Base-by-base conservation (phyloP, 2,329 filamentous ascomycete genomes). In the Elsinoe batatas region DNA sequence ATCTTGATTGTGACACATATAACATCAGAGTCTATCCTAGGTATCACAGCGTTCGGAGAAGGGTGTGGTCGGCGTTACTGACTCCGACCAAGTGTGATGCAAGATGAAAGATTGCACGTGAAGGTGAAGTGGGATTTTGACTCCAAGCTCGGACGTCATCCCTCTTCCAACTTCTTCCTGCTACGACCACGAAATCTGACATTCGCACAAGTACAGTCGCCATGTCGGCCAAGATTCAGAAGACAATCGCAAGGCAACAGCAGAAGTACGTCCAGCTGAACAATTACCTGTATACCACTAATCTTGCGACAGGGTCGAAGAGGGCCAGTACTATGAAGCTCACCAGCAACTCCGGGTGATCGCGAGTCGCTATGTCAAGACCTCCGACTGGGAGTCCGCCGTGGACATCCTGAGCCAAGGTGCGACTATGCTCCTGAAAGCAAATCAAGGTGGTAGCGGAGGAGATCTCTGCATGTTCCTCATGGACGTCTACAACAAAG, bases 311-410 rank as follows among this genome's bases (percentile, higher is more conserved):
- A 57, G 89, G 72, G 95, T 95, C 71, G 78, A 82, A 62, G 89
- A 94, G 71, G 91, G 91, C 66, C 85, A 93, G 69, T 96, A 83
- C 79, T 98, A 98, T 76, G 93, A 98, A 79, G 93, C 93, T 57
- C 91, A 97, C 74, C 93, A 98, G 72, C 93, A 98, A 76, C 88
- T 95, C 62, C 89, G 93, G 60, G 91, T 96, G 55, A 91, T 96
- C 63, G 91, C 91, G 59, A 86, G 89, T 37, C 90, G 94, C 57
- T 95, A 98, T 74, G 83, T 91, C 70, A 97, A 97, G 75, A 79
- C 85, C 42, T 76, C 81, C 59, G 91, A 91, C 78, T 96, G 87
- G 80, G 71, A 79, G 62, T 85, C 89, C 11, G 93, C 94, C 47
- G 85, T 90, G 68, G 88, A 95, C 63, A 86, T 97, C 61, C 80